Percentiles rank a stretch among this genome's conserved stretches.
Conservation (phyloP, 2,329 filamentous ascomycete genomes). For the Venturia carpophila region DNA sequence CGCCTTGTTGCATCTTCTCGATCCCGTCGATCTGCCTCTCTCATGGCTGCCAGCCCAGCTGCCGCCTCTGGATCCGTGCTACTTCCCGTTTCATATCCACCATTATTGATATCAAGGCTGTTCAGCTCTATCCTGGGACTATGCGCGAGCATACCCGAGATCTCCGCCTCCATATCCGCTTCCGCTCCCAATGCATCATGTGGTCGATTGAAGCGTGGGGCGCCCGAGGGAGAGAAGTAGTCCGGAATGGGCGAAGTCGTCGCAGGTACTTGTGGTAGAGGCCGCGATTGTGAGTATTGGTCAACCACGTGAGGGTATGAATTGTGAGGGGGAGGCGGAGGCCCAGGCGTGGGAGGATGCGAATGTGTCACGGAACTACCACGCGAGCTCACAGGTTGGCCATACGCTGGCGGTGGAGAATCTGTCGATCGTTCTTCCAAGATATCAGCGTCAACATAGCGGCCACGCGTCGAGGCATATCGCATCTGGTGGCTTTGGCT, state of each 20-base stretch:
- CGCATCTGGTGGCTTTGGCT: constrained; percentile 6
- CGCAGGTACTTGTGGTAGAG: constrained; percentile 50
- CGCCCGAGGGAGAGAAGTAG: constrained; percentile 30
- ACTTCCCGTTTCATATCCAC: constrained; percentile 44
- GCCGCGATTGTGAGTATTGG: constrained; percentile 50
- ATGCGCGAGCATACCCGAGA: constrained; percentile 40
- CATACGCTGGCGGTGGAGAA: constrained; percentile 27
- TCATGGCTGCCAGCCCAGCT: constrained; percentile 75
- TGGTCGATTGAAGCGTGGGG: constrained; percentile 22
- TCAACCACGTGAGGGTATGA: constrained; percentile 45
- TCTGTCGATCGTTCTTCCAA: neutral
- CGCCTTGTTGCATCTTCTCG: constrained; percentile 51
- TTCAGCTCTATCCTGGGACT: constrained; percentile 33
- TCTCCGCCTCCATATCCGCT: constrained; percentile 51
- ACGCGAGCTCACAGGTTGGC: constrained; percentile 18
- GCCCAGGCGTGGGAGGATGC: constrained; percentile 42
- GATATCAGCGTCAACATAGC: constrained; percentile 15
- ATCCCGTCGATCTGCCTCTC: constrained; percentile 72
- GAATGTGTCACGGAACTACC: constrained; percentile 25
- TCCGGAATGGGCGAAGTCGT: constrained; percentile 33
- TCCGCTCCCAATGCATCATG: constrained; percentile 33
- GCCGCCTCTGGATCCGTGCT: constrained; percentile 85
- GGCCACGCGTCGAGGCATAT: constrained; percentile 12
- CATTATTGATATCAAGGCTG: constrained; percentile 21
- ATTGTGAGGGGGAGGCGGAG: constrained; percentile 41